phyloP scores from a whole-genome alignment of 148 eudicot genomes.

The Cornus kousa region DNA sequence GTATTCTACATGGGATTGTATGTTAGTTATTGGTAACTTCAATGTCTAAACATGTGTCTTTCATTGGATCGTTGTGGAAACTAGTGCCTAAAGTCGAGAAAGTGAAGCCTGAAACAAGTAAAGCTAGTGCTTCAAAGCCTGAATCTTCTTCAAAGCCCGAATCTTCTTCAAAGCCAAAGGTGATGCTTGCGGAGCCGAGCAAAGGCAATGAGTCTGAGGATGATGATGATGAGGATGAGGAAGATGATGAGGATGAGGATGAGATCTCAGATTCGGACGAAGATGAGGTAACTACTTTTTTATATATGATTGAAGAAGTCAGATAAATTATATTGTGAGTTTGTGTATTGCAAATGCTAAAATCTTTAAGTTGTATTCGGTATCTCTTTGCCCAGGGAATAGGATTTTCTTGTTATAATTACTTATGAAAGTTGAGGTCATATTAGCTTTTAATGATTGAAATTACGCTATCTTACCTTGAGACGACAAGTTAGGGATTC shows the following conservation, averaged over 20 bases:
- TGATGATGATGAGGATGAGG: slow-evolving; percentile 29
- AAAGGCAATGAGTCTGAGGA: slow-evolving; percentile 37
- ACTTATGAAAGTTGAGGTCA: not conserved
- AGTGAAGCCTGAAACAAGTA: slow-evolving; percentile 22
- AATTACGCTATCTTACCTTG: no score
- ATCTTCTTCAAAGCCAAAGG: slow-evolving; percentile 33
- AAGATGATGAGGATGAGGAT: slow-evolving; percentile 23
- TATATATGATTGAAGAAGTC: not conserved
- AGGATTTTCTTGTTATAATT: not conserved
- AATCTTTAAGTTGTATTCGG: not conserved
- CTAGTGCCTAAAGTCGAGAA: slow-evolving; percentile 8
- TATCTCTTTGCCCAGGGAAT: no score
- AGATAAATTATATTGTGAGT: not conserved
- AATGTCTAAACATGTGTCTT: not conserved
- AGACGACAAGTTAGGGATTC: no score
- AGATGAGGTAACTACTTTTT: slow-evolving; percentile 17
- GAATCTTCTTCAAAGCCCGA: slow-evolving; percentile 30
- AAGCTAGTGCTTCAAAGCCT: slow-evolving; percentile 26
- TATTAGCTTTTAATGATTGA: no score
- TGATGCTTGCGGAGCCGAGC: slow-evolving; percentile 22
- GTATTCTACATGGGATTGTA: not conserved
- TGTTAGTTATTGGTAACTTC: not conserved
- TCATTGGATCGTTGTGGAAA: slow-evolving; percentile 17
- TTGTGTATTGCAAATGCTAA: not conserved
- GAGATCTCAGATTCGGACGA: slow-evolving; percentile 5